phyloP scores from a whole-genome alignment of 257 asterid species.

The Petunia secreta region DNA sequence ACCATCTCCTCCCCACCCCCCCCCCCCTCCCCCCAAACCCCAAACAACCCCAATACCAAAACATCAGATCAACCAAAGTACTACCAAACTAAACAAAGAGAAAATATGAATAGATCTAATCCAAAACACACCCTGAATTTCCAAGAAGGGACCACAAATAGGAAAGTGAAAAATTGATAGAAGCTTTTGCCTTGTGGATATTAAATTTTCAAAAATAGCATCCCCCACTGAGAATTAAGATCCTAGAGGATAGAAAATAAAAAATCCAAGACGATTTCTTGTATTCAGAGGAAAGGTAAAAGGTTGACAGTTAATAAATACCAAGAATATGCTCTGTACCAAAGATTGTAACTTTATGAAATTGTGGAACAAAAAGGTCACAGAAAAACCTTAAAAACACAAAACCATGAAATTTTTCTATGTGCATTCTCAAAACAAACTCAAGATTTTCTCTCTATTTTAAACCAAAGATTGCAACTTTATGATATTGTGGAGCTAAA shows the following conservation, averaged over 20 bases:
- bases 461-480: slow-evolving; percentile 35
- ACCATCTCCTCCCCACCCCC: not conserved
- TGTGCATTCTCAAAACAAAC: not conserved
- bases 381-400: slow-evolving; percentile 39
- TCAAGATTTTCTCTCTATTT: slow-evolving; percentile 1
- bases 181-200: not conserved
- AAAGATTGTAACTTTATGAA: slow-evolving; percentile 37
- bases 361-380: slow-evolving; percentile 26
- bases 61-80: slow-evolving; percentile 33
- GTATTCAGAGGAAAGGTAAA: slow-evolving; percentile 7
- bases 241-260: not conserved
- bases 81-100: slow-evolving; percentile 31
- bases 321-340: slow-evolving; percentile 20
- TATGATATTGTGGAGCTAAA: slow-evolving; percentile 36
- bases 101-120: slow-evolving; percentile 46
- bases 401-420: slow-evolving; percentile 6
- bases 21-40: not conserved
- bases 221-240: not conserved
- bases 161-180: not conserved
- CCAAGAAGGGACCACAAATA: not conserved
- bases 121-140: slow-evolving; percentile 30
- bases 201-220: not conserved
- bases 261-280: not conserved
- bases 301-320: not conserved
- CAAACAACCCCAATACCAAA: not conserved